A percentile compares a stretch with the other conserved stretches of the same genome.
Evolutionary conservation across 1,284 basidiomycete species (phyloP).

Genomic region (Naganishia sp.): DNA sequence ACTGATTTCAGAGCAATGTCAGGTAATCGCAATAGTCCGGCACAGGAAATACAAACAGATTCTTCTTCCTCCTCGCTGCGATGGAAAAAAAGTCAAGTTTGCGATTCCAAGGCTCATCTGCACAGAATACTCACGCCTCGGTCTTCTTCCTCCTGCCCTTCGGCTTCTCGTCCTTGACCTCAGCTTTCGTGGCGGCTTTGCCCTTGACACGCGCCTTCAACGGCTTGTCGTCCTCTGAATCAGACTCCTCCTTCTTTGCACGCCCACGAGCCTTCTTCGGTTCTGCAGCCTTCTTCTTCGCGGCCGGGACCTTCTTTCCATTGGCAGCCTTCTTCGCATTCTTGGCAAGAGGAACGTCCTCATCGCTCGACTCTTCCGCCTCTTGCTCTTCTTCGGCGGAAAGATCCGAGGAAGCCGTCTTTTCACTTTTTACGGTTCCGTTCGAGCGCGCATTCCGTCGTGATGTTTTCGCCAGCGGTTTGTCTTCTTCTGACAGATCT

Average conservation of each 20-base stretch:
- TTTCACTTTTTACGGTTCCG: conserved; percentile 34
- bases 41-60: conserved; percentile 36
- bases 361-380: conserved; percentile 29
- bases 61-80: conserved; percentile 41
- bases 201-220: conserved; percentile 55
- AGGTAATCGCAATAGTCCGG: conserved; percentile 19
- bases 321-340: conserved; percentile 45
- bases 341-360: conserved; percentile 36
- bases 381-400: conserved; percentile 15
- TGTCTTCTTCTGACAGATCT: conserved; percentile 44
- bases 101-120: no score
- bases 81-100: background rate
- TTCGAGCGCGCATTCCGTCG: conserved; percentile 63
- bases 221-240: conserved; percentile 48
- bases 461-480: conserved; percentile 43
- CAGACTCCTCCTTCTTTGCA: conserved; percentile 61
- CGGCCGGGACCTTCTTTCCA: conserved; percentile 46
- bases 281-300: conserved; percentile 30
- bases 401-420: conserved; percentile 5
- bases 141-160: conserved; percentile 55
- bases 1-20: conserved; percentile 44
- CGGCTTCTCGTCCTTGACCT: conserved; percentile 60
- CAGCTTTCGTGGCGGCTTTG: conserved; percentile 58
- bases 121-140: conserved; percentile 41
- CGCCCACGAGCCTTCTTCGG: conserved; percentile 52